Evolutionary conservation across 1,284 basidiomycete species (phyloP).

Genomic region (Limonomyces culmigenus): DNA sequence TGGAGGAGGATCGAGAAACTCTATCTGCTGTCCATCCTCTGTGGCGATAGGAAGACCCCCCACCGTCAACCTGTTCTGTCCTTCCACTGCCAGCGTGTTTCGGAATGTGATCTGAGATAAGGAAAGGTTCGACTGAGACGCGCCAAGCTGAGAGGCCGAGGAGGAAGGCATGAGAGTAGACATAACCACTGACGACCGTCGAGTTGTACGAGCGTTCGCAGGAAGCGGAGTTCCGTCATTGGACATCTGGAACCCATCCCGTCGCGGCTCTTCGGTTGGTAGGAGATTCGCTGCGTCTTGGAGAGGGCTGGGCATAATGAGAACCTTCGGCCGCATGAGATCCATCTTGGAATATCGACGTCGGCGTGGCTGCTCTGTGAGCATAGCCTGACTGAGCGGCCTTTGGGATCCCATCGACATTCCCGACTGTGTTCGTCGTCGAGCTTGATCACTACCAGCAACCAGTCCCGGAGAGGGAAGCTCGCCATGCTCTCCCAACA

Average conservation of each 20-base stretch:
- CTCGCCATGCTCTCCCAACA: too few species aligned
- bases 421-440: conserved; percentile 45
- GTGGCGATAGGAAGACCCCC: conserved; percentile 35
- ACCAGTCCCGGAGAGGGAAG: too few species aligned
- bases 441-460: too few species aligned
- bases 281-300: conserved; percentile 28
- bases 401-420: conserved; percentile 47
- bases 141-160: conserved; percentile 3
- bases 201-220: conserved; percentile 40
- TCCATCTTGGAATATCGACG: conserved; percentile 55
- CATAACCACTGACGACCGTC: conserved; percentile 22
- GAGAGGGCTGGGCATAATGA: conserved; percentile 73
- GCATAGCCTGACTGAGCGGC: conserved; percentile 30
- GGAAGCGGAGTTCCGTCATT: conserved; percentile 55
- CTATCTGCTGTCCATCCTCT: conserved; percentile 54
- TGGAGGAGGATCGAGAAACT: conserved; percentile 23
- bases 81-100: conserved; percentile 51
- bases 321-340: conserved; percentile 61
- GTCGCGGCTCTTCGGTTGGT: conserved; percentile 14
- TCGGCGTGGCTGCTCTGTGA: conserved; percentile 21
- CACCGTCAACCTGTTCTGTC: too few species aligned
- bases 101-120: conserved; percentile 69
- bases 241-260: conserved; percentile 44
- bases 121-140: conserved; percentile 27
- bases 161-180: conserved; percentile 12